Evolutionary conservation across 73 alveolate species (phyloP).

Genomic region (Breviolum minutum): DNA sequence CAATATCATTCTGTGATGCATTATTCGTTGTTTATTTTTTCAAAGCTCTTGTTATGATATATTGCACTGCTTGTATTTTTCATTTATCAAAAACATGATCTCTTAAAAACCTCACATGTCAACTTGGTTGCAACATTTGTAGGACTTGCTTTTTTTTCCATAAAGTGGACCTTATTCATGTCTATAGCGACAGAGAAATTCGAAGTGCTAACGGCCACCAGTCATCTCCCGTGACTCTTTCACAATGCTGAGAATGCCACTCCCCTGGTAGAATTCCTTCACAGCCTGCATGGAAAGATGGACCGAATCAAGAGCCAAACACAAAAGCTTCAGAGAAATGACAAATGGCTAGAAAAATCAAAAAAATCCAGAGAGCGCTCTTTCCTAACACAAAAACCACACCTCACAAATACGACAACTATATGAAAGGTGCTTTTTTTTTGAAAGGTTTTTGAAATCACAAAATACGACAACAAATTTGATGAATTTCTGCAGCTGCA

Average conservation of each 20-base stretch:
- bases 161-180: background rate
- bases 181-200: background rate
- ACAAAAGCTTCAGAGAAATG: background rate
- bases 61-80: background rate
- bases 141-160: background rate
- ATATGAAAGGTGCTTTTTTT: no score
- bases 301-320: background rate
- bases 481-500: background rate
- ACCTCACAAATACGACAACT: background rate
- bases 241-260: background rate
- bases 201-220: no score
- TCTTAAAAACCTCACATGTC: background rate
- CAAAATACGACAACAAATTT: background rate
- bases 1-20: background rate
- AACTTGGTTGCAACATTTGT: background rate
- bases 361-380: background rate
- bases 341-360: background rate
- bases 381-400: background rate
- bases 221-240: no score
- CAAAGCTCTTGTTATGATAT: background rate
- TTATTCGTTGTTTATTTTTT: background rate
- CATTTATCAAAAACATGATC: background rate
- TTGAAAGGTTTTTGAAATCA: background rate
- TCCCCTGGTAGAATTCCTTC: conserved; percentile 10
- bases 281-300: background rate